Evolutionary conservation across 306 rosid species (phyloP).

Genomic region (Carpinus fangiana): DNA sequence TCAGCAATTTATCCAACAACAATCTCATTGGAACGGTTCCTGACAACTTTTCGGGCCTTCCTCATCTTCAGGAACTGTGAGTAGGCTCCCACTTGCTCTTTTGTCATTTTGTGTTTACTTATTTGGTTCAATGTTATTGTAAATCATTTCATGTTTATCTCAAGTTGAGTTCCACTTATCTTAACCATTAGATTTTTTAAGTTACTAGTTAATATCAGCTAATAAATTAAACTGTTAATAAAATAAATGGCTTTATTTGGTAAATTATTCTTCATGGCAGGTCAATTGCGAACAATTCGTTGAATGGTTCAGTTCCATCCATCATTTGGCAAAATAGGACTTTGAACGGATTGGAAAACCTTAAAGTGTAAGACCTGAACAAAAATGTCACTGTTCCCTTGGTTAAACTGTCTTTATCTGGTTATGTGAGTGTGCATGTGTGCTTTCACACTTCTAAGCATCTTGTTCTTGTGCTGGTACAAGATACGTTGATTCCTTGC

Average conservation of each 20-base stretch:
- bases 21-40: constrained; percentile 68
- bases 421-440: background rate
- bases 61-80: constrained; percentile 82
- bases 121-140: background rate
- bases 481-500: background rate
- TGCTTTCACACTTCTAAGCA: background rate
- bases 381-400: constrained; percentile 13
- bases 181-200: background rate
- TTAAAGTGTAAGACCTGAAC: constrained; percentile 60
- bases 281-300: constrained; percentile 76
- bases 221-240: constrained; percentile 13
- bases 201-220: constrained; percentile 5
- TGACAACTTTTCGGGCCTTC: constrained; percentile 53
- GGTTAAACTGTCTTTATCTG: background rate
- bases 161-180: constrained; percentile 1
- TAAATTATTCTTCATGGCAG: constrained; percentile 47
- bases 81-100: constrained; percentile 18
- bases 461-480: constrained; percentile 21
- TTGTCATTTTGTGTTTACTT: constrained; percentile 2
- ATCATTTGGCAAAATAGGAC: constrained; percentile 62
- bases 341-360: constrained; percentile 36
- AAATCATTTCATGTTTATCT: background rate
- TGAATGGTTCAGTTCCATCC: constrained; percentile 67
- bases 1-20: constrained; percentile 81
- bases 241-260: constrained; percentile 8